Conservation (phyloP, 169 alveolate species). For the Cryptosporidium andersoni region DNA sequence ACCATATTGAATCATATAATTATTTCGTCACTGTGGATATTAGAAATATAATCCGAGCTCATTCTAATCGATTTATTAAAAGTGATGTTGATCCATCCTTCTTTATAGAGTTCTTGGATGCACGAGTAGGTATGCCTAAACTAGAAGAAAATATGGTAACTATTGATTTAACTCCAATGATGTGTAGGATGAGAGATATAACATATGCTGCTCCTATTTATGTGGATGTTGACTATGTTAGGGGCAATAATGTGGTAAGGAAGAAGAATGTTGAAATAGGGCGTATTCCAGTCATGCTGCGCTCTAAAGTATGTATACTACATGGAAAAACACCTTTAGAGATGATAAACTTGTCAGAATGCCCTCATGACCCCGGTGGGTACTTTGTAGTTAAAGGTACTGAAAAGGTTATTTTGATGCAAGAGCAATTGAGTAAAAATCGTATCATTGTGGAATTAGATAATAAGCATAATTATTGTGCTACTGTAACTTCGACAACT, state of each 20-base stretch:
- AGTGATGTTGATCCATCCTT: constrained; percentile 87
- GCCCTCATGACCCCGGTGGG: constrained; percentile 97
- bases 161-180: constrained; percentile 90
- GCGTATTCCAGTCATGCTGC: constrained; percentile 97
- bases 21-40: constrained; percentile 90
- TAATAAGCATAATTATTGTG: constrained; percentile 90
- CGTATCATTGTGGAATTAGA: constrained; percentile 98
- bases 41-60: constrained; percentile 90
- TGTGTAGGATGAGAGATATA: constrained; percentile 95
- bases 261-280: constrained; percentile 91
- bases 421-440: constrained; percentile 97
- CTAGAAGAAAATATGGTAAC: constrained; percentile 86
- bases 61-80: constrained; percentile 85
- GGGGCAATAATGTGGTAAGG: constrained; percentile 87
- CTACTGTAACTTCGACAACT: constrained; percentile 96
- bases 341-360: constrained; percentile 82
- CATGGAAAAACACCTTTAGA: constrained; percentile 80
- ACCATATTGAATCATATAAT: constrained; percentile 94
- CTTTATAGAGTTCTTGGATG: constrained; percentile 86
- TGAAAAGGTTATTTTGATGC: constrained; percentile 97
- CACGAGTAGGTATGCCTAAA: constrained; percentile 88
- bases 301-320: constrained; percentile 88
- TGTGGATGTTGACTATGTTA: constrained; percentile 94
- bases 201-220: constrained; percentile 97
- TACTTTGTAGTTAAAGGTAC: constrained; percentile 98